Percentiles rank a stretch among this genome's conserved stretches.
phyloP scores from a whole-genome alignment of 2,329 filamentous ascomycete species.

The Neonectria ditissima region DNA sequence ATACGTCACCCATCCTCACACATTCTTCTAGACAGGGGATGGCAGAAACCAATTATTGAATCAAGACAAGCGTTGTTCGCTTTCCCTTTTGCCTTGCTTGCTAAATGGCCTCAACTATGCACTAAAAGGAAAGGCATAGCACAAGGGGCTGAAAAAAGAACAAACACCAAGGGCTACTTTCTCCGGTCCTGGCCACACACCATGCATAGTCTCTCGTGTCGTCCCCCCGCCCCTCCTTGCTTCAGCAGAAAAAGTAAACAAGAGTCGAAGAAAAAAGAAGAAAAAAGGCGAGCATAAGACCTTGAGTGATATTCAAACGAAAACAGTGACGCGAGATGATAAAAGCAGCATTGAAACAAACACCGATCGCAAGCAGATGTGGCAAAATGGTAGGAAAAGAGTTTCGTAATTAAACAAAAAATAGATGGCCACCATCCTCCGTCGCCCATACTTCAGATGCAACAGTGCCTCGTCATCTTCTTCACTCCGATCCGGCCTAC shows the following conservation, averaged over 20 bases:
- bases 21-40: no score
- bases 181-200: not conserved
- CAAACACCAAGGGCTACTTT: not conserved
- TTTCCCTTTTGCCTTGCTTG: slow-evolving; percentile 1
- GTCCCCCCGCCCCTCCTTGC: slow-evolving; percentile 12
- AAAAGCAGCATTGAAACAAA: slow-evolving; percentile 21
- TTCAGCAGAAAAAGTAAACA: slow-evolving; percentile 23
- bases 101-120: slow-evolving; percentile 3
- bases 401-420: slow-evolving; percentile 64
- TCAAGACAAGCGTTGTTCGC: not conserved
- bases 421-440: slow-evolving; percentile 59
- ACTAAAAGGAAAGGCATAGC: not conserved
- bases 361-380: slow-evolving; percentile 27
- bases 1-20: not conserved
- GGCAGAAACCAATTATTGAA: not conserved
- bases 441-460: slow-evolving; percentile 50
- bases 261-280: slow-evolving; percentile 21
- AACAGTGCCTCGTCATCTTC: slow-evolving; percentile 42
- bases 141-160: not conserved
- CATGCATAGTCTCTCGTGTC: slow-evolving; percentile 10
- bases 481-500: slow-evolving; percentile 30
- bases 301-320: slow-evolving; percentile 9
- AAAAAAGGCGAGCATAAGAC: slow-evolving; percentile 13
- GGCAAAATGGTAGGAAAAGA: slow-evolving; percentile 45
- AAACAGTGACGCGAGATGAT: slow-evolving; percentile 1